Percentiles rank a stretch among this genome's conserved stretches.
Evolutionary conservation across 2,329 filamentous ascomycete genomes (phyloP).

Genomic region (Diaporthe vaccinii): DNA sequence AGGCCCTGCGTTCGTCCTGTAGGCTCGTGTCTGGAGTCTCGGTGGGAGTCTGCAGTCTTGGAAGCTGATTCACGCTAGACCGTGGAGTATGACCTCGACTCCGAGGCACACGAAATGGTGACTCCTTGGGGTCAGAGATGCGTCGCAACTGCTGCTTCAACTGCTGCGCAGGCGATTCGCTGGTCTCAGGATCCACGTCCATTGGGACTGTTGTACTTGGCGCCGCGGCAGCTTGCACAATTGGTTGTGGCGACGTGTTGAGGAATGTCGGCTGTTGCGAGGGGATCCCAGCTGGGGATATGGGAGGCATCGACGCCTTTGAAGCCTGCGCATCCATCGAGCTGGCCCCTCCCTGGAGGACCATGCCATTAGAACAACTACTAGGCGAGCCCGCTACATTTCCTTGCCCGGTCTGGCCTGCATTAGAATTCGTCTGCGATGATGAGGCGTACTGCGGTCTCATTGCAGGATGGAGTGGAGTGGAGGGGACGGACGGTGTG

Average conservation of each 20-base stretch:
- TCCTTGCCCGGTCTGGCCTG: constrained; percentile 25
- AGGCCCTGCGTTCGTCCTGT: constrained; percentile 39
- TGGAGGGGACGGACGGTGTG: constrained; percentile 40
- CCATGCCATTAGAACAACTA: neutral
- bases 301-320: constrained; percentile 31
- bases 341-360: neutral
- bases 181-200: constrained; percentile 36
- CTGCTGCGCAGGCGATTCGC: constrained; percentile 40
- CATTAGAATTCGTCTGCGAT: constrained; percentile 38
- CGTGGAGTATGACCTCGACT: constrained; percentile 39
- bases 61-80: constrained; percentile 35
- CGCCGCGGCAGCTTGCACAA: constrained; percentile 34
- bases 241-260: constrained; percentile 31
- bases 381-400: constrained; percentile 9
- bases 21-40: constrained; percentile 24
- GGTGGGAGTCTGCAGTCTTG: constrained; percentile 35
- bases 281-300: constrained; percentile 39
- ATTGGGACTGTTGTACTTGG: constrained; percentile 24
- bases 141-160: constrained; percentile 41
- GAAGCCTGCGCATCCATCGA: constrained; percentile 4
- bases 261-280: constrained; percentile 39
- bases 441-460: constrained; percentile 48
- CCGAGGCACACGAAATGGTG: constrained; percentile 31
- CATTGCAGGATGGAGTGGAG: constrained; percentile 54
- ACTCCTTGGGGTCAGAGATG: constrained; percentile 39